Base-by-base conservation (phyloP, 805 yeast genomes). In the Wickerhamomyces alni region DNA sequence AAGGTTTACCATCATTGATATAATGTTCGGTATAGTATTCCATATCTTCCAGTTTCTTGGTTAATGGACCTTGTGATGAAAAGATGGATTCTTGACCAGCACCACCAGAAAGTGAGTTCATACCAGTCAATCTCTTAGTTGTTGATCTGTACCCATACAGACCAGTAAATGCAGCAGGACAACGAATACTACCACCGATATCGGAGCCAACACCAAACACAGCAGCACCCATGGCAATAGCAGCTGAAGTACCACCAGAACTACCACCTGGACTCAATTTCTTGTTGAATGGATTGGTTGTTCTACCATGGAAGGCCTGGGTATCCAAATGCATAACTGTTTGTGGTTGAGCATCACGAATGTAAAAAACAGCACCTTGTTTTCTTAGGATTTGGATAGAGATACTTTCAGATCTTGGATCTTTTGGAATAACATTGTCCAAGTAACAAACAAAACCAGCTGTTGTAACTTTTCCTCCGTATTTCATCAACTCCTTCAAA, bases 181-280 rank as follows among this genome's bases (percentile, higher is more conserved):
- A 75, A 50, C 87, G 69, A 40, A 82, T 74, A 12, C 81, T 74
- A 2, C 87, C 87, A 41, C 87, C 87, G 44, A 80, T 81, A 54
- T 81, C 87, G 19, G 82, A 74, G 26, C 87, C 87, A 35, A 77
- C 64, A 19, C 83, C 89, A 33, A 81, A 49, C 1, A 76, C 72
- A 22, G 83, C 75, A 3, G 76, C 81, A 38, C 71, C 72, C 47
- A 74, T 62, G 2, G 75, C 75, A 40, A 78, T 74, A 41, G 75
- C 61, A 1, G 83, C 79, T 43, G 85, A 81, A 52, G 80, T 86
- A 46, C 87, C 87, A 40, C 87, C 85, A 10, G 83, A 75, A 1
- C 83, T 76, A 16, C 87, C 87, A 44, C 87, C 87, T 2, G 82
- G 67, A 19, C 82, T 72, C 37, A 80, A 60, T 25, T 68, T 63